A percentile compares a stretch with the other conserved stretches of the same genome.
phyloP scores from a whole-genome alignment of 345 rosid genomes.

The Euphorbia peplus region DNA sequence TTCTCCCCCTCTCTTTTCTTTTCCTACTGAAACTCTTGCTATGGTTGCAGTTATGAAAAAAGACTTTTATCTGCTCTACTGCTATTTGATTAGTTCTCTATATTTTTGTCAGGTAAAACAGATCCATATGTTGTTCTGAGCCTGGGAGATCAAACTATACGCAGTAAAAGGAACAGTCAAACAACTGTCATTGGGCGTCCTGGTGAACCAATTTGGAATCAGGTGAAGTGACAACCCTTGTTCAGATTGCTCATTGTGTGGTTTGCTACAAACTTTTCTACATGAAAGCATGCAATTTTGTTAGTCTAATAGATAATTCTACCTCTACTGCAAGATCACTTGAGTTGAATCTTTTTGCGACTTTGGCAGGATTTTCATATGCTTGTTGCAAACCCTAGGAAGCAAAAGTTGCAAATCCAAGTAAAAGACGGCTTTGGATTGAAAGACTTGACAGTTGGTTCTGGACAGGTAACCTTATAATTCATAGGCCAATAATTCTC shows the following conservation, averaged over 20 bases:
- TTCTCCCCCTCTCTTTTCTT: not conserved
- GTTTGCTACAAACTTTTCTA: not conserved
- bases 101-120: constrained; percentile 66
- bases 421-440: constrained; percentile 92
- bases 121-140: constrained; percentile 91
- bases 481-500: not conserved
- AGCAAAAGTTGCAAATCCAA: constrained; percentile 68
- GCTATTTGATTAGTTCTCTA: constrained; percentile 1
- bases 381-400: constrained; percentile 87
- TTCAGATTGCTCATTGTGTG: constrained; percentile 18
- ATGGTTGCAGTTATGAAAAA: not conserved
- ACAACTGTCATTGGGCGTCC: constrained; percentile 94
- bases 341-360: constrained; percentile 20
- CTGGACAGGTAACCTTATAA: constrained; percentile 64
- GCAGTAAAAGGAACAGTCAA: constrained; percentile 96
- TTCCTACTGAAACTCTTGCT: not conserved
- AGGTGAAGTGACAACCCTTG: constrained; percentile 43
- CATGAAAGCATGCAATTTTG: not conserved
- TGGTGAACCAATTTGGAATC: constrained; percentile 98
- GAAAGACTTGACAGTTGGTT: constrained; percentile 66
- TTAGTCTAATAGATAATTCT: not conserved
- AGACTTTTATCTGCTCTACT: not conserved
- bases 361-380: constrained; percentile 86
- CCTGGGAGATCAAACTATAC: constrained; percentile 79
- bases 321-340: constrained; percentile 1